These are phyloP conservation scores for Xylaria sp. DNA, from an alignment of 2,329 filamentous ascomycete species.

Conservation along the genomic window DNA sequence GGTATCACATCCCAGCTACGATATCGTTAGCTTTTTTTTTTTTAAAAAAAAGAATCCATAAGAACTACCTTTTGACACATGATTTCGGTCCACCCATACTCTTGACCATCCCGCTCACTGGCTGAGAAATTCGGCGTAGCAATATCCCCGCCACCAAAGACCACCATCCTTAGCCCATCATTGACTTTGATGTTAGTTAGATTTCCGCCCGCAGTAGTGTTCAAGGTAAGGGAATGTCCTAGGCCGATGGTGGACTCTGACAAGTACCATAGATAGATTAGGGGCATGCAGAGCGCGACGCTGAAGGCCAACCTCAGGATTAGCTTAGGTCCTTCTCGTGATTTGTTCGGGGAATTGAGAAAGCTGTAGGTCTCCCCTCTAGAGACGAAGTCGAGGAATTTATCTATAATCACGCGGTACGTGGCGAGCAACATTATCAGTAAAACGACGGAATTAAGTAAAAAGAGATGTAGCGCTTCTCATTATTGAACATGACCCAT, in stretches of 20 bases:
- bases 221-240: constrained; percentile 27
- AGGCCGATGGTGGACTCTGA: not conserved
- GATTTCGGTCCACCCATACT: constrained; percentile 57
- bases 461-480: not conserved
- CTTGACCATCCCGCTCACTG: constrained; percentile 16
- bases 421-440: not conserved
- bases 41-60: too few relatives aligned
- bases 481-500: not conserved
- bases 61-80: constrained; percentile 59
- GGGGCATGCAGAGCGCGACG: constrained; percentile 35
- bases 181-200: constrained; percentile 13
- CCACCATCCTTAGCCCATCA: constrained; percentile 59
- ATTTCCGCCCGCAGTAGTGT: constrained; percentile 9
- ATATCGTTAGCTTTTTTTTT: constrained; percentile 37
- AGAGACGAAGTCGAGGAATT: not conserved
- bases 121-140: constrained; percentile 51
- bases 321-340: constrained; percentile 38
- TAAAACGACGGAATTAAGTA: not conserved
- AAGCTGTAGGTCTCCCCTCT: constrained; percentile 11
- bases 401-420: not conserved
- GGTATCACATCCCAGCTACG: constrained; percentile 58
- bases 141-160: constrained; percentile 62
- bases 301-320: constrained; percentile 37
- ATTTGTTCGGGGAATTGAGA: constrained; percentile 32
- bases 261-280: constrained; percentile 35